Evolutionary conservation across 768 basidiomycete genomes (phyloP).

Genomic region (Chalciporus piperatus): DNA sequence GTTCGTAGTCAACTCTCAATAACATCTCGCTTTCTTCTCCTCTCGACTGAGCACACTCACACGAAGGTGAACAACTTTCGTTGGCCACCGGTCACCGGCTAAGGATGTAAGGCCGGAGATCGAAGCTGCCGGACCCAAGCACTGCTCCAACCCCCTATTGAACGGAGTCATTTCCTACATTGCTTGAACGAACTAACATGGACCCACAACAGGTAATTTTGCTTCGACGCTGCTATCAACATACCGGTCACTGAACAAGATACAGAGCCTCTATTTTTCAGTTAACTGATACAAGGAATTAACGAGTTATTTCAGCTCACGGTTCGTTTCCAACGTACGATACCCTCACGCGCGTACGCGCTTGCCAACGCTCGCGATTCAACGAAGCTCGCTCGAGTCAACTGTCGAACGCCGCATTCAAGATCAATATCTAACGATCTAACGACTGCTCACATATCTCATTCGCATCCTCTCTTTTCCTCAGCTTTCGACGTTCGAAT

Average conservation of each 20-base stretch:
- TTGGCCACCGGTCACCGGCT: too few relatives aligned
- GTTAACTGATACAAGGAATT: conserved; percentile 21
- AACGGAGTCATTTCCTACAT: too few relatives aligned
- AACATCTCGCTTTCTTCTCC: too few relatives aligned
- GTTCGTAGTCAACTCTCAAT: too few relatives aligned
- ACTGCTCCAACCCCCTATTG: too few relatives aligned
- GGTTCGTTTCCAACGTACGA: conserved; percentile 18
- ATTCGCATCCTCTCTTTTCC: conserved; percentile 10
- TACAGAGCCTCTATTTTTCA: conserved; percentile 13
- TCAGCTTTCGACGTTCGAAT: conserved; percentile 14
- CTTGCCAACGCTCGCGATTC: conserved; percentile 14
- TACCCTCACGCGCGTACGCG: conserved; percentile 13
- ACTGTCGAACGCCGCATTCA: conserved; percentile 10
- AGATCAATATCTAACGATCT: conserved; percentile 24
- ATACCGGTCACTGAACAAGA: neutral
- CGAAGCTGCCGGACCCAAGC: too few relatives aligned
- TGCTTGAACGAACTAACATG: too few relatives aligned
- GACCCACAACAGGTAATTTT: conserved; percentile 27
- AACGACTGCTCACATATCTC: conserved; percentile 19
- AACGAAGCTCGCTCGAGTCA: conserved; percentile 17
- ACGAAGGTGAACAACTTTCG: too few relatives aligned
- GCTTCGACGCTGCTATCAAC: conserved; percentile 7
- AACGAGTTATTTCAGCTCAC: conserved; percentile 26
- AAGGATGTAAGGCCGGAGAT: too few relatives aligned
- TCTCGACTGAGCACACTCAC: too few relatives aligned